phyloP scores from a whole-genome alignment of 371 early-diverging fungal species.

The Phascolomyces articulosus region DNA sequence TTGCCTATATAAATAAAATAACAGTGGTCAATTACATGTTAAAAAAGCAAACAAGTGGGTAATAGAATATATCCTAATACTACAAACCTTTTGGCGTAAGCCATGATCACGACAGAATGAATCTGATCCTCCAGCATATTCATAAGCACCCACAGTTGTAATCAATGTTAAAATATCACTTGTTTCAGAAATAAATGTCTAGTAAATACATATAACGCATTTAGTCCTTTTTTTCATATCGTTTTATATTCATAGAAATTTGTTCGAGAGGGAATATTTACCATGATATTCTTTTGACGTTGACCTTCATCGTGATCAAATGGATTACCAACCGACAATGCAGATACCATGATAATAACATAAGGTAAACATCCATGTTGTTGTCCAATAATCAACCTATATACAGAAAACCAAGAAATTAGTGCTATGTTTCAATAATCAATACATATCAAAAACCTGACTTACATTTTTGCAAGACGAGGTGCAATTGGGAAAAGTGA shows the following conservation, averaged over 20 bases:
- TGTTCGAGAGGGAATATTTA: not conserved
- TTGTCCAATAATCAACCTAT: conserved; percentile 83
- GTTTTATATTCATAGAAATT: not conserved
- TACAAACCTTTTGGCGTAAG: conserved; percentile 74
- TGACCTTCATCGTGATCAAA: conserved; percentile 7
- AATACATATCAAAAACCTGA: not conserved
- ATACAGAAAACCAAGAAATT: not conserved
- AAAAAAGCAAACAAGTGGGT: not conserved
- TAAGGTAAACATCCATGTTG: conserved; percentile 82
- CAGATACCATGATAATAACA: conserved; percentile 89
- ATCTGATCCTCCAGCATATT: conserved; percentile 77
- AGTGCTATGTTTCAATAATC: not conserved
- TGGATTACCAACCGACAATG: conserved; percentile 91
- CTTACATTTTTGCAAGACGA: conserved; percentile 91
- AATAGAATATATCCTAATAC: too few relatives aligned
- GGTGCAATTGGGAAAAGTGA: conserved; percentile 94
- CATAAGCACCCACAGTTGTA: conserved; percentile 88
- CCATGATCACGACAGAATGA: conserved; percentile 81
- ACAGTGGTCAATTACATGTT: not conserved
- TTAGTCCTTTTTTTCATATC: not conserved
- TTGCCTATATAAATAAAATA: conserved; percentile 52
- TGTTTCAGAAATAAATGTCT: conserved; percentile 14
- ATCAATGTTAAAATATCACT: conserved; percentile 87
- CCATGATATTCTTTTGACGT: conserved; percentile 8
- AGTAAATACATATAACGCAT: not conserved